Base-by-base conservation (phyloP, 2,329 filamentous ascomycete species). In the Rhinocladiella similis region DNA sequence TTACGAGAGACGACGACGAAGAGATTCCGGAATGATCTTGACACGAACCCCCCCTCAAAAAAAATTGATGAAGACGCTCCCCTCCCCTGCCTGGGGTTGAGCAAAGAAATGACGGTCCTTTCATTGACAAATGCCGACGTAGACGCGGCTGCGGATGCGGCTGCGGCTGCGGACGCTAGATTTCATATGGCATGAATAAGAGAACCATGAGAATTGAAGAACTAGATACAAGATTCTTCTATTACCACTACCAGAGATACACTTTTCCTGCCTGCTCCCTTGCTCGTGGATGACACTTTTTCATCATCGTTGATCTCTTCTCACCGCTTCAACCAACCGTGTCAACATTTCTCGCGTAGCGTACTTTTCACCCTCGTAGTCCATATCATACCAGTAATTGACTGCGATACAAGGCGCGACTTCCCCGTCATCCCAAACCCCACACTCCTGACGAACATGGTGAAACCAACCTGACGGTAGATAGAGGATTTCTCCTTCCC, bases 321-420 rank as follows among this genome's bases (percentile, higher is more conserved):
- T 53, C 16, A 50, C 39, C 25, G 19, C 41, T n/a, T 56, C 53
- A 7, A 59, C 63, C 27, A 66, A 47, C 14, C 61, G 50, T 7
- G 67, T 66, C 19, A 74, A 64, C 63, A 77, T 71, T 54, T 74
- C 73, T 56, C 70, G 69, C 50, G 76, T 69, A 6, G 74, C 73
- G 53, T 71, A 73, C 50, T 74, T 77, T 54, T 77, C 75, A 3
- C 74, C 74, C 47, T 74, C 72, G 42, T 66, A 66, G 13, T 66
- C 63, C 63, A 66, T 66, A 20, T 66, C 62, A 53, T 53, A 66
- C 63, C 63, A 66, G 47, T 66, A 66, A 47, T 66, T 66, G 20
- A 66, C 56, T 1, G 63, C 63, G 20, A 66, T 62, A 43, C 63
- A 66, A 2, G 63, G 63, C 10, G 63, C 63, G 9, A 22, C 7